Percentiles rank a stretch among this genome's conserved stretches.
phyloP scores from a whole-genome alignment of 176 grass and related monocot genomes.

The Puccinellia tenuiflora region DNA sequence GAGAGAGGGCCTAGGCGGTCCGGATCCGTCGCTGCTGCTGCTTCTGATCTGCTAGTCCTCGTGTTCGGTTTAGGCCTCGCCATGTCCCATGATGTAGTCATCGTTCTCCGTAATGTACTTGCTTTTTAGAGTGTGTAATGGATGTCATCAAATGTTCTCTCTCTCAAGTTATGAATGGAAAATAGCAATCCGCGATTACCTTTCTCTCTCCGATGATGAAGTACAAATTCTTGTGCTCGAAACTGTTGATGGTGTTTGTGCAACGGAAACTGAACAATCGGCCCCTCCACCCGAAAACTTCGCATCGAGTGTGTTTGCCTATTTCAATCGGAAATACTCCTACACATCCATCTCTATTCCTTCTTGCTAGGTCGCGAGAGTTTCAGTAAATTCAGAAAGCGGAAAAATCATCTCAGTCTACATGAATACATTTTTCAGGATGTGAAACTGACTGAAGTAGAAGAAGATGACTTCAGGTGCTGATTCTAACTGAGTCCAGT shows the following conservation, averaged over 20 bases:
- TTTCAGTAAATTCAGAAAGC: too few species aligned
- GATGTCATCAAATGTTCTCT: background rate
- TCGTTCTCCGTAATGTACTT: background rate
- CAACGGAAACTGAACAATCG: background rate
- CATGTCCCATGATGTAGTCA: background rate
- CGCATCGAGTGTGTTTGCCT: too few species aligned
- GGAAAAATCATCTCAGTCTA: too few species aligned
- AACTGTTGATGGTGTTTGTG: background rate
- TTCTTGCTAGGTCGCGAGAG: too few species aligned
- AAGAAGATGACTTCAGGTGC: conserved; percentile 71
- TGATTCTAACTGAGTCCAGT: background rate
- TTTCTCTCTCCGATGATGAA: too few species aligned
- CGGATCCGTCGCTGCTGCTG: too few species aligned
- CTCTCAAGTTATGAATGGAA: background rate
- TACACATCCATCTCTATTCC: too few species aligned
- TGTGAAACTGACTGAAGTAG: conserved; percentile 65
- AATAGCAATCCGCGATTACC: background rate
- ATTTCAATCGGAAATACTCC: too few species aligned
- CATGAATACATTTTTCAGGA: conserved; percentile 76
- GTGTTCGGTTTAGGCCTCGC: background rate
- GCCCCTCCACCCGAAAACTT: too few species aligned
- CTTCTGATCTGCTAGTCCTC: too few species aligned
- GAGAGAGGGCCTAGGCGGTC: conserved; percentile 22
- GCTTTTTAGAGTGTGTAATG: background rate
- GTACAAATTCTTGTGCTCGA: too few species aligned